Evolutionary conservation across 176 grass and related monocot species (phyloP).

Genomic region (Secale cereale): DNA sequence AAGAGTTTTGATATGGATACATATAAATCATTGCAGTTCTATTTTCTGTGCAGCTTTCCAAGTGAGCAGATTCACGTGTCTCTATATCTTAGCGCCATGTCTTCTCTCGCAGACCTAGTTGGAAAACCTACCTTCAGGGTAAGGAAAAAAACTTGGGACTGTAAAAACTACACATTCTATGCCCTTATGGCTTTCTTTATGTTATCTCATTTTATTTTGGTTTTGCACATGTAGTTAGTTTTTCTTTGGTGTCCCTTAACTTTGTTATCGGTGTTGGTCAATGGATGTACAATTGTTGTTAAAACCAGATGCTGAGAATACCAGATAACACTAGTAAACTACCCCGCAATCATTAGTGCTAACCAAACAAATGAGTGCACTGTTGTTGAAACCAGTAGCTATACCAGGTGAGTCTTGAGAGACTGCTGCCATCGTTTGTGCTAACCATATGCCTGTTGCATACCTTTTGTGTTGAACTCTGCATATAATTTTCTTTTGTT

Average conservation of each 20-base stretch:
- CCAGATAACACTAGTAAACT: background rate
- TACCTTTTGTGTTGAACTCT: background rate
- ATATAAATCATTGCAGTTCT: slow-evolving; percentile 20
- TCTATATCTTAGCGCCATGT: slow-evolving; percentile 79
- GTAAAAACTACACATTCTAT: background rate
- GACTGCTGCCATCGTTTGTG: background rate
- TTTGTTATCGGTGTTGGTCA: background rate
- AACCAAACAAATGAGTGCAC: background rate
- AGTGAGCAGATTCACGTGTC: slow-evolving; percentile 81
- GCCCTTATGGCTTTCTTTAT: background rate
- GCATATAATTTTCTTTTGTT: background rate
- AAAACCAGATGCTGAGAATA: background rate
- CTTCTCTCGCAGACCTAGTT: slow-evolving; percentile 59
- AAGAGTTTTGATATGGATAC: background rate
- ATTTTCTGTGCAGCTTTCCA: slow-evolving; percentile 62
- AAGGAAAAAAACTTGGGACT: slow-evolving; percentile 7
- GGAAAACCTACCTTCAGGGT: slow-evolving; percentile 73
- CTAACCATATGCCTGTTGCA: slow-evolving; percentile 14
- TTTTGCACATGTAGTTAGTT: background rate
- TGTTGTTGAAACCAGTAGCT: slow-evolving; percentile 1
- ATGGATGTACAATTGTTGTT: background rate
- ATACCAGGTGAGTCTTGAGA: background rate
- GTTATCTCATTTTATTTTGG: background rate
- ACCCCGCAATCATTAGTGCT: background rate
- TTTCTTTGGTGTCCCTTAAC: background rate